Evolutionary conservation across 768 basidiomycete species (phyloP), one percentile per base, ranked within the genome.

Genomic region (Lentinula sp.): DNA sequence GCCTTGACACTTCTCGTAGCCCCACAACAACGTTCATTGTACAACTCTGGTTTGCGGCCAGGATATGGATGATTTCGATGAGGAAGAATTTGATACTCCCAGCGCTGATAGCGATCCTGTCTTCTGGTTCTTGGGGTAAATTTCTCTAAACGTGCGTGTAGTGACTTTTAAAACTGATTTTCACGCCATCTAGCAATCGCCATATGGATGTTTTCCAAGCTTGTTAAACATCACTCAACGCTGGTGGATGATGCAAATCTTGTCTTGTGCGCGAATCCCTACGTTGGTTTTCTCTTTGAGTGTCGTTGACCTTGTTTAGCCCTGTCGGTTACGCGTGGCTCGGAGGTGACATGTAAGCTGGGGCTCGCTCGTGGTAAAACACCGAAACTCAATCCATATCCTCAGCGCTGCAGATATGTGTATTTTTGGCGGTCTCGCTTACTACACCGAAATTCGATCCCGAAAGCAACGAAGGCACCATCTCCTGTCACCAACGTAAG

Each of bases 281-380:
- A 21, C 23, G 21, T 5, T 40, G 21, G 15, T 15, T 48, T 18
- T 21, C 5, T 9, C 8, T 40, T 40, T 13, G 13, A 15, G 21
- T 37, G n/a, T 43, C 6, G 13, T 42, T 43, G 21, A 40, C 28
- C 11, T 28, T 56, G 15, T 16, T 56, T 37, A 56, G 55, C 40
- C 55, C 55, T 43, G 55, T 56, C 34, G 55, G 55, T 18, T 56
- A 56, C 16, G 55, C 42, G 9, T 56, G 55, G 55, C 55, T 56
- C n/a, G 55, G 18, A 21, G 28, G 39, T 43, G 28, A 39, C 40
- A 56, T 56, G 55, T 56, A 56, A 42, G 55, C 15, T 40, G 5
- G 18, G 5, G 23, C 13, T 21, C n/a, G 21, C 31, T 40, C 5
- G 5, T 18, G 4, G 23, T 31, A 42, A 32, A 16, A 13, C 8